Evolutionary conservation across 768 basidiomycete species (phyloP).

Genomic region (Mycena pura): DNA sequence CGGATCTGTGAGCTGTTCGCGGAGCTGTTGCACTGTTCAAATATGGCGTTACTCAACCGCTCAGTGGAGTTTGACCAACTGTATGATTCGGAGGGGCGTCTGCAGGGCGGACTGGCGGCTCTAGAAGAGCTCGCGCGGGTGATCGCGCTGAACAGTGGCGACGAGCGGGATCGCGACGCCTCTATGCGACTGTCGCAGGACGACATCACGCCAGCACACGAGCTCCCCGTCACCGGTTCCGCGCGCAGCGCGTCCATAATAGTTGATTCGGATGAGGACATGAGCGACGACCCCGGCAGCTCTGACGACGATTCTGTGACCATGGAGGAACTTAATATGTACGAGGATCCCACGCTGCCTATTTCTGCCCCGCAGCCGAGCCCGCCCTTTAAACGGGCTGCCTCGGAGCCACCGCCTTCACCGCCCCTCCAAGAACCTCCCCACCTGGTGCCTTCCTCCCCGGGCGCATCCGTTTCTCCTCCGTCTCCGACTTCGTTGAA

Average conservation of each 20-base stretch:
- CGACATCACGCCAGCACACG: constrained; percentile 67
- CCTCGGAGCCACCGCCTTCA: constrained; percentile 39
- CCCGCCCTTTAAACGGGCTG: constrained; percentile 36
- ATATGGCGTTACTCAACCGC: constrained; percentile 96
- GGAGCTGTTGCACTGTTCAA: constrained; percentile 96
- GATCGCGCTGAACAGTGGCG: constrained; percentile 68
- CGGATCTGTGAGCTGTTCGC: constrained; percentile 97
- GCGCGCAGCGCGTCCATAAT: constrained; percentile 44
- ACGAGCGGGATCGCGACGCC: constrained; percentile 56
- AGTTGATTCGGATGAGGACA: constrained; percentile 78
- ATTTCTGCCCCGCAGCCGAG: constrained; percentile 39
- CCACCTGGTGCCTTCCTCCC: constrained; percentile 34
- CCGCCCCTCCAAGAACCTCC: constrained; percentile 23
- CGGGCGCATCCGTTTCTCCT: constrained; percentile 37
- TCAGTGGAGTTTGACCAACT: constrained; percentile 65
- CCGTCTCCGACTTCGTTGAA: constrained; percentile 31
- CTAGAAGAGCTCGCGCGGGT: constrained; percentile 89
- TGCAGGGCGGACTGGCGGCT: constrained; percentile 86
- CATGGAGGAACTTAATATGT: constrained; percentile 85
- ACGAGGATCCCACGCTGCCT: constrained; percentile 60
- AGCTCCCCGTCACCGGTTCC: constrained; percentile 68
- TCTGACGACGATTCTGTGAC: constrained; percentile 70
- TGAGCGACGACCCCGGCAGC: constrained; percentile 75
- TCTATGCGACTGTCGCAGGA: constrained; percentile 62
- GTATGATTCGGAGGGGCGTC: constrained; percentile 84